phyloP scores from a whole-genome alignment of 352 stramenopile genomes.

The Globisporangium paddicum region DNA sequence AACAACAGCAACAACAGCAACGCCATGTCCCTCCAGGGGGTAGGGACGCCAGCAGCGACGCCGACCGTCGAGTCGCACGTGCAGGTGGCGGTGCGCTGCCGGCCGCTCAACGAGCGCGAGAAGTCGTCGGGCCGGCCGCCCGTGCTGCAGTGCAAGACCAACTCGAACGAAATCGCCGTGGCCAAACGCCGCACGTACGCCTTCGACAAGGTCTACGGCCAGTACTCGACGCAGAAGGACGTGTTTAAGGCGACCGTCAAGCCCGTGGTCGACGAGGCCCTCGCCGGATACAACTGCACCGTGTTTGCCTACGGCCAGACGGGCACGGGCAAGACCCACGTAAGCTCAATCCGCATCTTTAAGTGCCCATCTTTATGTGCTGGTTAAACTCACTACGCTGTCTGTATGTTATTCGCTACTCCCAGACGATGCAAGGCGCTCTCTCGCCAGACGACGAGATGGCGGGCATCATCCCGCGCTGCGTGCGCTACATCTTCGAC shows the following conservation, averaged over 20 bases:
- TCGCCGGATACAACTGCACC: constrained; percentile 95
- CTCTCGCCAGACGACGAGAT: constrained; percentile 81
- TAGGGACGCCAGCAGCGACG: neutral
- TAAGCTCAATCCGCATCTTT: neutral
- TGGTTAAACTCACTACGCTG: too few species aligned
- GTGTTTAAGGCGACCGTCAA: constrained; percentile 93
- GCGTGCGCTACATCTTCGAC: constrained; percentile 94
- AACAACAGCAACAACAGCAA: neutral
- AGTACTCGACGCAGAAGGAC: constrained; percentile 97
- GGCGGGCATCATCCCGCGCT: constrained; percentile 94
- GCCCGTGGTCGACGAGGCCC: constrained; percentile 94
- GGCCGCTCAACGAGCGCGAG: constrained; percentile 87
- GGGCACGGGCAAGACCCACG: constrained; percentile 96
- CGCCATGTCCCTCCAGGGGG: neutral
- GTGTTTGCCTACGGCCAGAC: constrained; percentile 98
- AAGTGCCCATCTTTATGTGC: too few species aligned
- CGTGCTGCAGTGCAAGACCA: constrained; percentile 84
- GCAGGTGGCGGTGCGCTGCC: constrained; percentile 89
- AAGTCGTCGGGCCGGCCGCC: constrained; percentile 65
- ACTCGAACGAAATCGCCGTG: constrained; percentile 82
- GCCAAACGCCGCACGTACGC: constrained; percentile 88
- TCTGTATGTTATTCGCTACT: too few species aligned
- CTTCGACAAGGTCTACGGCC: constrained; percentile 92
- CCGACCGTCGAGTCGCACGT: constrained; percentile 38
- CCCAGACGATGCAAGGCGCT: constrained; percentile 95